Base-by-base conservation (phyloP, 768 basidiomycete species). In the Crassisporium funariophilum region DNA sequence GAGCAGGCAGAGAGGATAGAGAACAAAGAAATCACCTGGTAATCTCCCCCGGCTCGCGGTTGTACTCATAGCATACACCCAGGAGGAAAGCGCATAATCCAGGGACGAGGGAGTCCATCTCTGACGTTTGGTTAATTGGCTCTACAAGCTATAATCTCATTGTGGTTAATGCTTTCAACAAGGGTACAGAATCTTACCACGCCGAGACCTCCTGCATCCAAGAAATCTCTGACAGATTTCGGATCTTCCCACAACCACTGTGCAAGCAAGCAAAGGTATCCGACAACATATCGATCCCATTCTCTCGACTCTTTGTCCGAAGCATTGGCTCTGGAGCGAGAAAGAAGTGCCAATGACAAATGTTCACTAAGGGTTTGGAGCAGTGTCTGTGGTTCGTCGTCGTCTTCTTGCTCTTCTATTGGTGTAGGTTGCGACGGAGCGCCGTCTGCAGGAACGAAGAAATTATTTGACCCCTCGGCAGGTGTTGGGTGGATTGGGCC, bases 221-320 rank as follows among this genome's bases (percentile, higher is more conserved):
- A 72, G 60, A 98, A 95, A 61, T 91, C 93, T 50, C 84, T 77
- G 41, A 97, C 92, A 0, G 89, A 86, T 42, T 75, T 79, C 0
- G 94, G 84, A 57, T 97, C 95, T 58, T 98, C 95, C 95, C 95
- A 99, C 5, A 97, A 73, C 97, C 97, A 99, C 52, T 94, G 91
- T 4, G 82, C 76, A 23, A 99, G 74, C 44, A 97, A 65, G 38
- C 82, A 81, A 25, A 98, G 72, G 60, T 98, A 95, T 0, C 85
- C 88, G 6, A 91, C 83, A 58, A 94, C 84, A 37, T 95, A 72
- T 48, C 92, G 76, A 52, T 93, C 92, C 92, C 94, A 98, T 58
- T 97, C 95, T 39, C 87, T 73, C 11, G 81, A 77, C 56, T 95
- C 91, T 35, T 75, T 74, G 29, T 82, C 82, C 4, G 84, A 83